Base-by-base conservation (phyloP, 2,329 filamentous ascomycete genomes). In the Colletotrichum endophyticum region DNA sequence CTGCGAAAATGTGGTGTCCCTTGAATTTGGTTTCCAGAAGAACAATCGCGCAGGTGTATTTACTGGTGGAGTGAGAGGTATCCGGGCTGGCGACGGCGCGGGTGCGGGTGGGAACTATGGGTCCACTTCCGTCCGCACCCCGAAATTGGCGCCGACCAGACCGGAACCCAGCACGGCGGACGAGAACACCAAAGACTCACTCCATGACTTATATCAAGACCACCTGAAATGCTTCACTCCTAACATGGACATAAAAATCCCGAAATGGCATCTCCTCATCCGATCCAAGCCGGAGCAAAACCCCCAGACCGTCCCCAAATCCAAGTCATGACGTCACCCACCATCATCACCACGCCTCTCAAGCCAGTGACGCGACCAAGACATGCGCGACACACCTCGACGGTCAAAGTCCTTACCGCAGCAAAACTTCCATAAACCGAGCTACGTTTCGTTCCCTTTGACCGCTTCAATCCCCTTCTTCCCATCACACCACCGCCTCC, bases 271-370 rank as follows among this genome's bases (percentile, higher is more conserved):
- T 13, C 9, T 64, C 0, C 9, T 27, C 62, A n/a, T 36, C 28
- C 32, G 62, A 36, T 15, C 32, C n/a, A 16, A 27, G 56, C 30
- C n/a, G 62, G 25, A 32, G n/a, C 22, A 27, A 22, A 19, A 30
- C 12, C 22, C 44, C 44, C 44, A 49, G 44, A 1, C 44, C 0
- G 22, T 39, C 32, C 32, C 22, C 6, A 19, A 64, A 39, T 44
- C 28, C 36, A 67, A 77, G 75, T 77, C 75, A 72, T 77, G 75
- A 77, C 75, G 75, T 77, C 75, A 77, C 64, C 27, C 34, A 32
- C 36, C 75, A 77, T 75, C 75, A 77, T 77, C 36, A 30, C 22
- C 44, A 34, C 70, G 32, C 53, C 27, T 73, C 44, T 12, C 13
- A 27, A 59, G 62, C 30, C 49, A 39, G 70, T 76, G 74, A 76